Percentiles rank a stretch among this genome's conserved stretches.
phyloP scores from a whole-genome alignment of 2,329 filamentous ascomycete genomes.

The Epichloe sibirici region DNA sequence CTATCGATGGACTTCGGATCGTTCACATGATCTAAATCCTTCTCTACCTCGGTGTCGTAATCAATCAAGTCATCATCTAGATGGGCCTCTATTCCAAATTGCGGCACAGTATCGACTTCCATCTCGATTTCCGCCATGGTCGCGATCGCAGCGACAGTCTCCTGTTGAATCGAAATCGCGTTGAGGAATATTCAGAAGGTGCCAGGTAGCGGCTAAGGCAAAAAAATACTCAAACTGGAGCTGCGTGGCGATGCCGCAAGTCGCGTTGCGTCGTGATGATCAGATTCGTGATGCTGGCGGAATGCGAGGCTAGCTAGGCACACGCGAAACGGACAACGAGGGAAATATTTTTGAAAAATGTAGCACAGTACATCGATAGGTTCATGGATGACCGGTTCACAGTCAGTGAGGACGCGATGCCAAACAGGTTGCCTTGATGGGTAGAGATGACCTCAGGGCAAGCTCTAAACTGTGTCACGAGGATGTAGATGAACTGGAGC shows the following conservation, averaged over 20 bases:
- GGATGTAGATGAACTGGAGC: background rate
- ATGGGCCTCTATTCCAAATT: conserved; percentile 12
- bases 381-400: background rate
- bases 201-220: background rate
- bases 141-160: background rate
- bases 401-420: background rate
- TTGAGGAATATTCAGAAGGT: background rate
- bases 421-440: background rate
- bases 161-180: background rate
- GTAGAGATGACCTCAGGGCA: background rate
- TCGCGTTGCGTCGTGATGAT: background rate
- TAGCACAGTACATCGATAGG: background rate
- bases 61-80: conserved; percentile 25
- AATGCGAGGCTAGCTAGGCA: background rate
- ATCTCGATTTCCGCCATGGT: conserved; percentile 20
- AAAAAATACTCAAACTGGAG: background rate
- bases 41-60: conserved; percentile 22
- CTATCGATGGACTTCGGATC: background rate
- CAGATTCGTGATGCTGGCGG: background rate
- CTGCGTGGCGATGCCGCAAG: background rate
- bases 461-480: background rate
- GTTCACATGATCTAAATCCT: background rate
- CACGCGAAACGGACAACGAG: background rate
- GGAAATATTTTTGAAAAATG: background rate
- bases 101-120: conserved; percentile 19